A percentile compares a stretch with the other conserved stretches of the same genome.
These are phyloP conservation scores for Mangifera indica DNA, from an alignment of 345 rosid species.

Conservation along the genomic window DNA sequence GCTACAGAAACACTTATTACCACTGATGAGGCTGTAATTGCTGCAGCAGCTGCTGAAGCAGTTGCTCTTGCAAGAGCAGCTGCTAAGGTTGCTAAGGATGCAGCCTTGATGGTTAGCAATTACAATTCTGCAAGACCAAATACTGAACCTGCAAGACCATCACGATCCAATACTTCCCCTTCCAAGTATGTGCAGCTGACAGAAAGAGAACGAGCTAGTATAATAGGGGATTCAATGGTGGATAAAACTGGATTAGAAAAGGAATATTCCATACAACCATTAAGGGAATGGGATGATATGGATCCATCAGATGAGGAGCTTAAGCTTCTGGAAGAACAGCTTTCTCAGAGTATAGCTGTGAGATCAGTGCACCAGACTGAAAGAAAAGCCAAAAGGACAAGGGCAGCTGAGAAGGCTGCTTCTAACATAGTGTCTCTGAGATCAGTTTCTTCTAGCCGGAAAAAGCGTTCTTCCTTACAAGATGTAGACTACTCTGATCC, in stretches of 20 bases:
- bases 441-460: constrained; percentile 49
- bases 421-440: constrained; percentile 50
- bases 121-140: constrained; percentile 30
- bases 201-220: constrained; percentile 56
- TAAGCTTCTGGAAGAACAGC: constrained; percentile 50
- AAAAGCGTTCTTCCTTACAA: constrained; percentile 54
- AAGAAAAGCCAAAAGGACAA: constrained; percentile 69
- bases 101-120: constrained; percentile 46
- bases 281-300: constrained; percentile 44
- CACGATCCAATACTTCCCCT: constrained; percentile 28
- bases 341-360: constrained; percentile 56
- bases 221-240: constrained; percentile 43
- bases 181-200: constrained; percentile 50
- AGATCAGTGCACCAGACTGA: constrained; percentile 74
- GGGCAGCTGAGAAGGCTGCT: constrained; percentile 68
- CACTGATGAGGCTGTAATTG: constrained; percentile 78
- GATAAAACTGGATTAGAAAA: constrained; percentile 39
- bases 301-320: constrained; percentile 57
- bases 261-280: constrained; percentile 25
- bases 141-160: constrained; percentile 23
- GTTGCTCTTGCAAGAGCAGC: constrained; percentile 92
- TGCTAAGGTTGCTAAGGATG: constrained; percentile 80
- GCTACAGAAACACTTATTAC: constrained; percentile 73
- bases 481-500: constrained; percentile 79
- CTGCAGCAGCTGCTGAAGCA: constrained; percentile 92